Percentiles rank a stretch among this genome's conserved stretches.
These are phyloP conservation scores for Pisolithus tinctorius DNA, from an alignment of 768 basidiomycete genomes.

Conservation along the genomic window DNA sequence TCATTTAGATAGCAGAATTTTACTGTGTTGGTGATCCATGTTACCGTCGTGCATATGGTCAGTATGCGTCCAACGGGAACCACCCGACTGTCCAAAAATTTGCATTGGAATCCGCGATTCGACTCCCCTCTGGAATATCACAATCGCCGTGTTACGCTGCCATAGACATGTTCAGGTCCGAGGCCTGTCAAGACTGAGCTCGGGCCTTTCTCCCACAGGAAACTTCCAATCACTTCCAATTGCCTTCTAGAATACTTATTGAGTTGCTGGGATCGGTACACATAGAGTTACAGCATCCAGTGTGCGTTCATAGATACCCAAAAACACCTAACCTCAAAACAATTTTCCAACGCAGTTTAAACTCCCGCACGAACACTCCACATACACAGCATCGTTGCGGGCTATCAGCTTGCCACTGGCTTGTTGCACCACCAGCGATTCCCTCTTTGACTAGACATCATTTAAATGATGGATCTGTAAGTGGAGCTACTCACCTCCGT, in stretches of 20 bases:
- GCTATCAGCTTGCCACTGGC: neutral
- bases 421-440: slow-evolving; percentile 8
- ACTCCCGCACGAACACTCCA: slow-evolving; percentile 46
- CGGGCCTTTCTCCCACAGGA: too few species aligned
- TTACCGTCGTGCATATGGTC: neutral
- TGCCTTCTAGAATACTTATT: too few species aligned
- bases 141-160: too few species aligned
- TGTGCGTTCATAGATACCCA: too few species aligned
- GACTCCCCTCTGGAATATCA: too few species aligned
- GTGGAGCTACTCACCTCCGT: slow-evolving; percentile 28
- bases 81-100: too few species aligned
- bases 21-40: neutral
- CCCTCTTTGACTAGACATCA: slow-evolving; percentile 16
- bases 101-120: too few species aligned
- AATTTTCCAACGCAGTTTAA: slow-evolving; percentile 41
- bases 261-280: too few species aligned
- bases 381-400: slow-evolving; percentile 38
- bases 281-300: too few species aligned
- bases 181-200: too few species aligned
- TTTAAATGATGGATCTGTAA: neutral
- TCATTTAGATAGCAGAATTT: neutral
- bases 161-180: too few species aligned
- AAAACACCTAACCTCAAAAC: slow-evolving; percentile 8
- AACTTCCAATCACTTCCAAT: too few species aligned
- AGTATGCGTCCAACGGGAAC: neutral